Conservation (phyloP, 2,329 filamentous ascomycete species). For the Cryphonectria radicalis region DNA sequence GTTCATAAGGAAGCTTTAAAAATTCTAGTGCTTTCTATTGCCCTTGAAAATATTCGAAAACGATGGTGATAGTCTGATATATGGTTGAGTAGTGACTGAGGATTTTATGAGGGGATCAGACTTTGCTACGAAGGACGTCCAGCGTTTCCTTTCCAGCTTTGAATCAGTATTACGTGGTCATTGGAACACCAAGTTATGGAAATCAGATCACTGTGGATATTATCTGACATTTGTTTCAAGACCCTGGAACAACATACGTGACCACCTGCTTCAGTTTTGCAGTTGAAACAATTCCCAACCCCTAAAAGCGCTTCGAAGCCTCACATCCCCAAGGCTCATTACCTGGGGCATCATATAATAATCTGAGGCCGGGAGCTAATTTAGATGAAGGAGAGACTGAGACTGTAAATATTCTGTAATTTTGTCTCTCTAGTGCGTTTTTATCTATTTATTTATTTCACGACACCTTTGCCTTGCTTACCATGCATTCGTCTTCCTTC, state of each 20-base stretch:
- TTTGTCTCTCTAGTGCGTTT: background rate
- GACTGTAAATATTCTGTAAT: background rate
- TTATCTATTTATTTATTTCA: background rate
- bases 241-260: background rate
- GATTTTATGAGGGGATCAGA: background rate
- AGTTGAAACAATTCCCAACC: background rate
- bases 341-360: background rate
- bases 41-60: background rate
- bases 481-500: background rate
- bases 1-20: background rate
- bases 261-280: background rate
- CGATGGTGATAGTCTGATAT: background rate
- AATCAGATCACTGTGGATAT: background rate
- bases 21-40: background rate
- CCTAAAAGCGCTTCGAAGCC: background rate
- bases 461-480: background rate
- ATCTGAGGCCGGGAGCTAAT: background rate
- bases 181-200: background rate
- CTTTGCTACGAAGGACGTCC: background rate
- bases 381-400: background rate
- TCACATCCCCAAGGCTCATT: background rate
- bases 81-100: background rate
- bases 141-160: background rate
- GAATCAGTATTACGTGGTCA: background rate
- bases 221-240: background rate